Conservation (phyloP, 176 grass and related monocot species). For the barley (Hordeum vulgare) region DNA sequence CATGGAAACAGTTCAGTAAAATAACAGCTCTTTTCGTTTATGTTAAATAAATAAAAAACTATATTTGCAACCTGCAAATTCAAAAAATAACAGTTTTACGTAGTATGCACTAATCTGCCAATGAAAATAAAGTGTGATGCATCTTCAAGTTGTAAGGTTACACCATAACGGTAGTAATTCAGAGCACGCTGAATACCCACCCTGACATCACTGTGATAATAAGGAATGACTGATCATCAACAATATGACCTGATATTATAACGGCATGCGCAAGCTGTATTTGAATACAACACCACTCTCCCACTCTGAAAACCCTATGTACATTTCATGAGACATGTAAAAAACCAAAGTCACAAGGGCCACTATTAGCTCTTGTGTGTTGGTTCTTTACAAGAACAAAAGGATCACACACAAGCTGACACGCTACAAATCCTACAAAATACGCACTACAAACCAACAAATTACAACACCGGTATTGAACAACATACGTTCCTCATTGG, state of each 20-base stretch:
- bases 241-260: neutral
- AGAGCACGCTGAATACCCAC: neutral
- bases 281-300: constrained; percentile 11
- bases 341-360: neutral
- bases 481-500: neutral
- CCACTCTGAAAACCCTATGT: constrained; percentile 19
- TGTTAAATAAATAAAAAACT: no score
- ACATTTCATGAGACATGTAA: constrained; percentile 26
- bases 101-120: neutral
- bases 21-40: no score
- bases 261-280: constrained; percentile 3
- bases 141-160: neutral
- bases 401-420: neutral
- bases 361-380: constrained; percentile 7
- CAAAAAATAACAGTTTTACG: neutral
- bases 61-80: neutral
- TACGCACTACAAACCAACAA: constrained; percentile 23
- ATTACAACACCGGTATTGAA: neutral
- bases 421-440: constrained; percentile 37
- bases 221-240: neutral
- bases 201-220: neutral
- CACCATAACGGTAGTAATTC: neutral
- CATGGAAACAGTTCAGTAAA: neutral
- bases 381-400: neutral
- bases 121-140: neutral